Percentiles rank a stretch among this genome's conserved stretches.
These are phyloP conservation scores for Aspergillus incahuasiensis DNA, from an alignment of 495 filamentous ascomycete genomes.

Conservation along the genomic window DNA sequence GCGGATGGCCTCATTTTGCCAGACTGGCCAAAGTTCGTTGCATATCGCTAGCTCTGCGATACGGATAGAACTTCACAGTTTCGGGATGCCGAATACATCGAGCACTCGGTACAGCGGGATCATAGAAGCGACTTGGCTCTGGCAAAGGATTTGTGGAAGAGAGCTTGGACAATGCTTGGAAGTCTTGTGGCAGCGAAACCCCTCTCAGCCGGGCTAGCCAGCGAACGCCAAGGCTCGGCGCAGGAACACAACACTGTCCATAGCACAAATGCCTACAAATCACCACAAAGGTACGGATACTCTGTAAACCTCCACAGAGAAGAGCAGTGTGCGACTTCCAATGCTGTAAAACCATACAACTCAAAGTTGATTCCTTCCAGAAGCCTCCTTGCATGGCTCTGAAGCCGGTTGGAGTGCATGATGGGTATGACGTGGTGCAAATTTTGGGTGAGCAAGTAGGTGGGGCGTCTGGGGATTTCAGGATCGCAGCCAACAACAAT, in stretches of 20 bases:
- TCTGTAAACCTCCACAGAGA: background rate
- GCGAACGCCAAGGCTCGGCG: background rate
- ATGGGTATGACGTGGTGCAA: slow-evolving; percentile 2
- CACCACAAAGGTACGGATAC: background rate
- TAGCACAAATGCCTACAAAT: background rate
- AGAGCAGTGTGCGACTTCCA: background rate
- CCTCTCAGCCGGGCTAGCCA: background rate
- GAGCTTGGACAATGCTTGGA: slow-evolving; percentile 3
- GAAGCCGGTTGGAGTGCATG: no score
- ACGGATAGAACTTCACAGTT: background rate
- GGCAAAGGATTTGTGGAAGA: background rate
- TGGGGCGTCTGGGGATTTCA: background rate
- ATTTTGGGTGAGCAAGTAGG: background rate
- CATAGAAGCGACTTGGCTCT: background rate
- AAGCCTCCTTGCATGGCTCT: background rate
- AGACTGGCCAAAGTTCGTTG: no score
- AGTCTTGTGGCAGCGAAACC: background rate
- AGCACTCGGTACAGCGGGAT: background rate
- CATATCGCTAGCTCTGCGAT: no score
- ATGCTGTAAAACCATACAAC: background rate
- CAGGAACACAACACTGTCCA: background rate
- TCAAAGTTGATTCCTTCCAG: background rate
- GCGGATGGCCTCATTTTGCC: background rate
- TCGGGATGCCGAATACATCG: background rate
- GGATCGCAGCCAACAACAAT: background rate